Evolutionary conservation across 2,329 filamentous ascomycete species (phyloP).

Genomic region (Nemania diffusa): DNA sequence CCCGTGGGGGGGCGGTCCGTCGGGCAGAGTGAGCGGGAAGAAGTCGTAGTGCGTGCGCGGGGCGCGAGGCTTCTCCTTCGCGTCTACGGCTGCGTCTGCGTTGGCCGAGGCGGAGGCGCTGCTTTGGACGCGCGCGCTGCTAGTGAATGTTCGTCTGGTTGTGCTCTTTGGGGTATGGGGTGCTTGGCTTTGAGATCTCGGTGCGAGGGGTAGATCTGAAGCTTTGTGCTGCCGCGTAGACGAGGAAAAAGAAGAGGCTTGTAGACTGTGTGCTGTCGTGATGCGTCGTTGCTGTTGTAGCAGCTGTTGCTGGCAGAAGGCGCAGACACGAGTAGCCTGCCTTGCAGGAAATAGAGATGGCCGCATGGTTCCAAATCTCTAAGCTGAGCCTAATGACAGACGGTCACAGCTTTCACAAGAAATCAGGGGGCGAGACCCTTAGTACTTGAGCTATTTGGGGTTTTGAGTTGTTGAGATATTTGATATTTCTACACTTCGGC

Average conservation of each 20-base stretch:
- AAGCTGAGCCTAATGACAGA: background rate
- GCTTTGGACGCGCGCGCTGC: background rate
- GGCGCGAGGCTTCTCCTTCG: background rate
- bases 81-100: background rate
- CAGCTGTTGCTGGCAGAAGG: slow-evolving; percentile 43
- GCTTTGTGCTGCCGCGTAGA: background rate
- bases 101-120: background rate
- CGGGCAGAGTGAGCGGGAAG: slow-evolving; percentile 82
- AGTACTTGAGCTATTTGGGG: background rate
- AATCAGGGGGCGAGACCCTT: background rate
- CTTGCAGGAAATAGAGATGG: slow-evolving; percentile 38
- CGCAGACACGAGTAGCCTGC: slow-evolving; percentile 44
- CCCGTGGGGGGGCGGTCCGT: slow-evolving; percentile 80
- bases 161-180: background rate
- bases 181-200: background rate
- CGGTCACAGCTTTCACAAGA: background rate
- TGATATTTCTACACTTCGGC: background rate
- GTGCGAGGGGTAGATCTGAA: background rate
- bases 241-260: background rate
- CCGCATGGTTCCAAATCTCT: slow-evolving; percentile 37
- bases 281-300: slow-evolving; percentile 23
- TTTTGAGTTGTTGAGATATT: background rate
- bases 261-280: slow-evolving; percentile 17
- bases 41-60: slow-evolving; percentile 80
- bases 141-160: slow-evolving; percentile 8